phyloP scores from a whole-genome alignment of 2,329 filamentous ascomycete genomes.

The Diaporthe citriasiana region DNA sequence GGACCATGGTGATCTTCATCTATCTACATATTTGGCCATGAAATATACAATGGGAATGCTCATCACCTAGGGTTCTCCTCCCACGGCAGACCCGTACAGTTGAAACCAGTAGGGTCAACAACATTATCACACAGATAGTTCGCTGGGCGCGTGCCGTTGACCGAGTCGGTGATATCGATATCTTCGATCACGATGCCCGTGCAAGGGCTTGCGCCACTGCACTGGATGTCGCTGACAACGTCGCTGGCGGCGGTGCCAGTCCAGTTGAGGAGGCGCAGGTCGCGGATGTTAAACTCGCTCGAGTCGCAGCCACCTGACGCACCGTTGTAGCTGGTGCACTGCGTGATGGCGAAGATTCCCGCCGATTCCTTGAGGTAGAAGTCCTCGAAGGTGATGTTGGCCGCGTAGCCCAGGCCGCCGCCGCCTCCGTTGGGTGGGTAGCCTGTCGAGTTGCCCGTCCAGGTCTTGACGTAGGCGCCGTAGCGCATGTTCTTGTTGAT shows the following conservation, averaged over 20 bases:
- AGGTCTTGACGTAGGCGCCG: constrained; percentile 43
- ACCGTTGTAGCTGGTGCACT: constrained; percentile 45
- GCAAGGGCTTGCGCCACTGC: constrained; percentile 42
- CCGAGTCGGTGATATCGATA: constrained; percentile 34
- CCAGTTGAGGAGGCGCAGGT: constrained; percentile 42
- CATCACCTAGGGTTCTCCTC: constrained; percentile 39
- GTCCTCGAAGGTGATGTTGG: constrained; percentile 46
- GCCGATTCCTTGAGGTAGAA: constrained; percentile 43
- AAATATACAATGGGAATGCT: background rate
- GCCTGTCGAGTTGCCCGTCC: constrained; percentile 38
- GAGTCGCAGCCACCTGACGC: constrained; percentile 44
- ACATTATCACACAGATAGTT: constrained; percentile 42
- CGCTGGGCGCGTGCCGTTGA: constrained; percentile 36
- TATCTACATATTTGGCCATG: background rate
- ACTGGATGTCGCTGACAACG: constrained; percentile 40
- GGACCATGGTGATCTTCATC: background rate
- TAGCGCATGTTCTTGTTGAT: constrained; percentile 51
- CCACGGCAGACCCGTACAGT: constrained; percentile 41
- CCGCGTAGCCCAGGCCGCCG: constrained; percentile 43
- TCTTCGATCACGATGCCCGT: constrained; percentile 35
- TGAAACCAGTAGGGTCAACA: constrained; percentile 36
- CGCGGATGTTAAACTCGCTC: constrained; percentile 44
- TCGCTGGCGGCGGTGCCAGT: constrained; percentile 42
- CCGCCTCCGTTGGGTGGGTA: constrained; percentile 42
- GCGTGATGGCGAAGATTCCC: constrained; percentile 42